Evolutionary conservation across 352 stramenopile species (phyloP).

Genomic region (Stephanocyclus meneghinianus): DNA sequence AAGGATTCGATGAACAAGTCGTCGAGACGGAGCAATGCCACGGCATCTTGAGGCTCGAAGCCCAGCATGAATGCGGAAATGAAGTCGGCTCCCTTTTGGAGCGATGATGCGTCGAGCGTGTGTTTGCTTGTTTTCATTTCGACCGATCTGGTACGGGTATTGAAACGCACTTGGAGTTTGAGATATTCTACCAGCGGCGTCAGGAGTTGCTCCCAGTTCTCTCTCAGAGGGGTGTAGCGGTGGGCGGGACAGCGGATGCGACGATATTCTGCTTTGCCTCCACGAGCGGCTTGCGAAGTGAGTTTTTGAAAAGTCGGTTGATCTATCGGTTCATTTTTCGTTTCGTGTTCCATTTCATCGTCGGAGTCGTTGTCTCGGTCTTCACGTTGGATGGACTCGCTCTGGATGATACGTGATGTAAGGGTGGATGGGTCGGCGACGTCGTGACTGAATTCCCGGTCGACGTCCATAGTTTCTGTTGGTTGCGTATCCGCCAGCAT

Average conservation of each 20-base stretch:
- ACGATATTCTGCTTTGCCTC: constrained; percentile 93
- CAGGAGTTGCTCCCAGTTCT: constrained; percentile 98
- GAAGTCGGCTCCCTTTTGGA: constrained; percentile 98
- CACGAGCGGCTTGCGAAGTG: constrained; percentile 60
- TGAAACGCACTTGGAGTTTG: constrained; percentile 97
- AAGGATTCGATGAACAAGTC: constrained; percentile 99
- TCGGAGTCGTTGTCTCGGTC: constrained; percentile 24
- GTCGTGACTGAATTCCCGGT: too few relatives aligned
- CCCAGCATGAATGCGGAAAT: constrained; percentile 99
- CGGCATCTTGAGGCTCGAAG: constrained; percentile 93
- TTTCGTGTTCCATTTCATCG: constrained; percentile 25
- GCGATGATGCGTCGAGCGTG: constrained; percentile 90
- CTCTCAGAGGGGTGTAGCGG: constrained; percentile 97
- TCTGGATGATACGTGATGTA: constrained; percentile 73
- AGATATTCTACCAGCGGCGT: constrained; percentile 98
- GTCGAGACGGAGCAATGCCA: constrained; percentile 97
- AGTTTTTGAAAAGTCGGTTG: constrained; percentile 78
- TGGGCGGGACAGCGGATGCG: constrained; percentile 93
- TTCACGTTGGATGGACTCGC: constrained; percentile 67
- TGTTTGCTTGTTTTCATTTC: constrained; percentile 95
- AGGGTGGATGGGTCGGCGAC: too few relatives aligned
- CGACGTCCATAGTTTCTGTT: too few relatives aligned
- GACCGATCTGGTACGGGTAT: constrained; percentile 97
- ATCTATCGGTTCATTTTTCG: constrained; percentile 31
- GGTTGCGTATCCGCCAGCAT: too few relatives aligned